Evolutionary conservation across 441 rosid genomes (phyloP), one percentile per base, ranked within the genome.

Genomic region (Omphalea diandra): DNA sequence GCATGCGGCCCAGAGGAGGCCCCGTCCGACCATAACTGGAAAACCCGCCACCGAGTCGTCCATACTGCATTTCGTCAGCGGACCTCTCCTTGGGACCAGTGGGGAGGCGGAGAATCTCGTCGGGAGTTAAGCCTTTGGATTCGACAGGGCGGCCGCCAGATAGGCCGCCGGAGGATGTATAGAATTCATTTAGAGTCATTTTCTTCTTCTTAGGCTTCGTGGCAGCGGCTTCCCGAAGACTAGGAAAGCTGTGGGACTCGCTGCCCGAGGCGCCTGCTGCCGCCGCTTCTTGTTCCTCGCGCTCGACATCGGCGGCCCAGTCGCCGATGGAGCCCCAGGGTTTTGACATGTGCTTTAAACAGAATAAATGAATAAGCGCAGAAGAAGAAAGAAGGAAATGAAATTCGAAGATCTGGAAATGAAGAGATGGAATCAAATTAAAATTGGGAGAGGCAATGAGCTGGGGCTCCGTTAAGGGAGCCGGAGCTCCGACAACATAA

Each of bases 231-330:
- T 94, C 99, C 71, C 62, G 82, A 60, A 92, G 78, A 69, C 87
- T 94, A 27, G 98, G 99, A 67, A 82, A 94, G 75, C 86, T 89
- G 76, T 77, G 83, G 2, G 87, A 40, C 70, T 67, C 88, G 27
- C 70, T 81, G 1, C 79, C 83, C 1, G 84, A 71, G 2, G 79
- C 81, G 4, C 69, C 84, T 7, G 78, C n/a, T n/a, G n/a, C n/a
- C n/a, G n/a, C n/a, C n/a, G n/a, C n/a, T n/a, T n/a, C n/a, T n/a
- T n/a, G 91, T 68, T 87, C 91, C 72, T 91, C 97, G 40, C 77
- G 85, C 82, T 90, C 98, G 26, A 90, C 87, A 71, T 94, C 98
- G 75, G 86, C 96, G 75, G 99, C 99, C 99, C 99, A 92, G 20
- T 87, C 80, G 72, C 97, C 96, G 84, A 87, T 81, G 69, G 72